These are phyloP conservation scores for Blastobotrys indianensis DNA, from an alignment of 1,139 yeast species.

Conservation along the genomic window DNA sequence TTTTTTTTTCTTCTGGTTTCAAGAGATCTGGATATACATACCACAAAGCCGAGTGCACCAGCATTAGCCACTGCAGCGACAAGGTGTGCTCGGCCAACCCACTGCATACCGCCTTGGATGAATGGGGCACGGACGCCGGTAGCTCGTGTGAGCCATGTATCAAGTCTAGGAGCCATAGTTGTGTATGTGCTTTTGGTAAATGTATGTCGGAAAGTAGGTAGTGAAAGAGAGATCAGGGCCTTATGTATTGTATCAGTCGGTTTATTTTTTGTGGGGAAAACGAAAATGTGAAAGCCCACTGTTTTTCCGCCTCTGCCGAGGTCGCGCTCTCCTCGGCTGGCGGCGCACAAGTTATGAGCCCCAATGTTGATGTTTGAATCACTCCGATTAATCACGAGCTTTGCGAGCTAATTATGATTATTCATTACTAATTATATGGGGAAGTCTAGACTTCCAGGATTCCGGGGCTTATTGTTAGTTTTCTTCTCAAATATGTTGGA, in stretches of 20 bases:
- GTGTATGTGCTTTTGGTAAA: slow-evolving; percentile 35
- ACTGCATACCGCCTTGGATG: slow-evolving; percentile 34
- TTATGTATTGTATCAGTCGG: no score
- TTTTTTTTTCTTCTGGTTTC: not conserved
- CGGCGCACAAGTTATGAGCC: no score
- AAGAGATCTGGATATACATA: not conserved
- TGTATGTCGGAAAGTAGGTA: no score
- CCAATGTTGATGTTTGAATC: no score
- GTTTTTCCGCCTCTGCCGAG: no score
- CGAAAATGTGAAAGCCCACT: no score
- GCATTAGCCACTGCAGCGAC: slow-evolving; percentile 36
- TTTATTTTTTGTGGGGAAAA: no score
- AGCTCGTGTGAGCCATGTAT: slow-evolving; percentile 30
- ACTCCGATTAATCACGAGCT: no score
- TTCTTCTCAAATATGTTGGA: slow-evolving; percentile 5
- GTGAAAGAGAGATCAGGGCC: no score
- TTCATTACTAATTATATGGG: not conserved
- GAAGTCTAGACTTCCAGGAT: not conserved
- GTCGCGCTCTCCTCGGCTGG: no score
- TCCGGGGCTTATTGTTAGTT: no score
- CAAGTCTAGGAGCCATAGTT: slow-evolving; percentile 12
- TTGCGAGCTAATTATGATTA: not conserved
- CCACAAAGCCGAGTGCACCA: slow-evolving; percentile 33
- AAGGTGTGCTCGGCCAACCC: slow-evolving; percentile 32
- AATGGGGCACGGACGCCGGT: slow-evolving; percentile 36